Evolutionary conservation across 768 basidiomycete species (phyloP).

Genomic region (Hebeloma cylindrosporum): DNA sequence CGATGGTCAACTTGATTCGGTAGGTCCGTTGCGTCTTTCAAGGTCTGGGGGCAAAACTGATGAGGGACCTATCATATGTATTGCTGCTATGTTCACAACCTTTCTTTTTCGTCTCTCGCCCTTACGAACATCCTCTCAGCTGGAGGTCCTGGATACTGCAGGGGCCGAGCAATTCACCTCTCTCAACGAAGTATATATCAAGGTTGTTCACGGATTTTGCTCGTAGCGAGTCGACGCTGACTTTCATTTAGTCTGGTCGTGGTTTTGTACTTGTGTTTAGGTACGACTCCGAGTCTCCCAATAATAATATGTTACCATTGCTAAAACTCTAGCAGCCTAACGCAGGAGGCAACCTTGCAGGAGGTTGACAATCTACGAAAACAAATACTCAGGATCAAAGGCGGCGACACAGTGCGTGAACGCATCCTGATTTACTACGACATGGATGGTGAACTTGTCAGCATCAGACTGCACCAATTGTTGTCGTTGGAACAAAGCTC

Average conservation of each 20-base stretch:
- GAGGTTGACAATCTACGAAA: conserved; percentile 81
- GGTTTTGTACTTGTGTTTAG: conserved; percentile 86
- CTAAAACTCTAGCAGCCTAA: conserved; percentile 50
- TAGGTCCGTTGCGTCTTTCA: conserved; percentile 33
- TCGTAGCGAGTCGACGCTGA: conserved; percentile 7
- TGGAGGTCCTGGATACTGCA: conserved; percentile 81
- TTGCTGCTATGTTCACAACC: too few species aligned
- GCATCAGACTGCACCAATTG: conserved; percentile 66
- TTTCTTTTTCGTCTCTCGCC: too few species aligned
- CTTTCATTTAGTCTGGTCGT: conserved; percentile 52
- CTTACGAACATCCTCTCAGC: conserved; percentile 36
- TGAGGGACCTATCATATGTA: too few species aligned
- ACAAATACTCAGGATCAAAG: conserved; percentile 80
- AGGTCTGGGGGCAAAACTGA: too few species aligned
- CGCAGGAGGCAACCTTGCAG: conserved; percentile 76
- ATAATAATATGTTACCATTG: conserved; percentile 6
- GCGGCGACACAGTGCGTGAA: conserved; percentile 55
- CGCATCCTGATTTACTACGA: not conserved
- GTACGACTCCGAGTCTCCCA: conserved; percentile 28
- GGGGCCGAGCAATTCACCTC: conserved; percentile 86
- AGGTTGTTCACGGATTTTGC: conserved; percentile 41
- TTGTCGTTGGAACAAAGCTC: conserved; percentile 83
- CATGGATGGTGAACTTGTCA: conserved; percentile 7
- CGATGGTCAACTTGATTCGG: conserved; percentile 62
- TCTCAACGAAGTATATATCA: conserved; percentile 79